Evolutionary conservation across 192 early-diverging fungal species (phyloP), one percentile per base, ranked within the genome.

Genomic region (Rhizophagus clarus): DNA sequence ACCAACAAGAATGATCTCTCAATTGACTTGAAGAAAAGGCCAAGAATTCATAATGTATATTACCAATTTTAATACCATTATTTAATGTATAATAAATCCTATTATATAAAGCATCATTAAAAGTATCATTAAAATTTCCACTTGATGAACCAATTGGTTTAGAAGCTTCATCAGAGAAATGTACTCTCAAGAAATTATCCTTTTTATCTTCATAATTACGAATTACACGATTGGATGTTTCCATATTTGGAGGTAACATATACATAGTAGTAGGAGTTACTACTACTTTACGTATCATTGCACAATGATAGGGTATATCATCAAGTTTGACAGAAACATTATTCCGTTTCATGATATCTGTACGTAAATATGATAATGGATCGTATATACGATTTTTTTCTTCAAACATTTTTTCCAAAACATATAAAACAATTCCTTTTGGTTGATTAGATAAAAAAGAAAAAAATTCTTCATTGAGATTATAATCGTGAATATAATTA

Each of bases 1-100:
- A 94, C 93, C 91, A 96, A 29, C 88, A 93, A 37, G 86, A 89
- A 56, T 88, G 89, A 42, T 89, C 90, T n/a, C 91, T 85, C 15
- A 92, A 79, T 79, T 89, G 91, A 62, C 88, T 91, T 29, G 90
- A 91, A 0, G 89, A 90, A 75, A 88, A 93, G 9, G 88, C 92
- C 51, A 92, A 63, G 0, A 93, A 95, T 8, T 90, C 84, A 73
- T 91, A 94, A 3, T 79, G 74, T 0, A 86, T 74, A 37, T 86
- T 79, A 0, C 88, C 90, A 56, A 95, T 86, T 37, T 78, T 69
- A 34, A 94, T 85, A 1, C 93, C 93, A 42, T 82, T 79, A 8
- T 79, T 74, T 63, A 91, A 47, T 1, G 82, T 76, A 5, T 83
- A 68, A 37, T 85, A 87, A 61, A 95, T 87, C 1, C 90, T 83